These are phyloP conservation scores for Pleurotus pulmonarius DNA, from an alignment of 768 basidiomycete genomes.

Conservation along the genomic window DNA sequence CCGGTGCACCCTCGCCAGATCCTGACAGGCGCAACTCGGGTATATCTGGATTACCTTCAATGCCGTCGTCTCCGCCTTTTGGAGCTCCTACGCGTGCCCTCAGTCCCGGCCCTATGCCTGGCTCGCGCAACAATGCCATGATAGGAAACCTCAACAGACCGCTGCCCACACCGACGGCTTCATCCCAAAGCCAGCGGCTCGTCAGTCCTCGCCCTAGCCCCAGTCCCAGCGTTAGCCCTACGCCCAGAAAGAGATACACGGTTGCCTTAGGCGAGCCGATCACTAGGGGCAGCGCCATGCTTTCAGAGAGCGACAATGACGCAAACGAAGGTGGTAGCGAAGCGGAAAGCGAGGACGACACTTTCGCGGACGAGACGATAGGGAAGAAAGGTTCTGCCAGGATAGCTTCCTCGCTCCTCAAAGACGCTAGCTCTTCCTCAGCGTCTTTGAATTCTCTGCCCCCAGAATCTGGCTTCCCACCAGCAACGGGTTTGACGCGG, in stretches of 20 bases:
- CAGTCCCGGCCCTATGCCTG: slow-evolving; percentile 7
- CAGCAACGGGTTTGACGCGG: not conserved
- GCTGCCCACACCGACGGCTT: not conserved
- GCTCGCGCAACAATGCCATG: not conserved
- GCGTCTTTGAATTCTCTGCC: slow-evolving; percentile 2
- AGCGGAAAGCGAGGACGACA: slow-evolving; percentile 33
- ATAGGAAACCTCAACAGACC: not conserved
- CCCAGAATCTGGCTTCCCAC: not conserved
- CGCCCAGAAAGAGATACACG: slow-evolving; percentile 82
- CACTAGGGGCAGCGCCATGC: slow-evolving; percentile 32
- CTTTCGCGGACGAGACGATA: slow-evolving; percentile 56
- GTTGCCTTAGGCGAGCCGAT: slow-evolving; percentile 80
- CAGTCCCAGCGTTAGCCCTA: slow-evolving; percentile 60
- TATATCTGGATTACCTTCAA: slow-evolving; percentile 28
- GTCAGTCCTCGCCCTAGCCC: slow-evolving; percentile 4
- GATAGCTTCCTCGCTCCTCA: slow-evolving; percentile 14
- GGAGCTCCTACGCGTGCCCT: not conserved
- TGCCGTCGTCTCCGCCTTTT: not conserved
- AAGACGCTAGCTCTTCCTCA: slow-evolving; percentile 1
- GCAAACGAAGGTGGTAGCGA: slow-evolving; percentile 24
- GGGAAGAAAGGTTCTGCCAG: slow-evolving; percentile 47
- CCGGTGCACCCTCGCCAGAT: slow-evolving; percentile 48
- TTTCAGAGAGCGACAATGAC: slow-evolving; percentile 25
- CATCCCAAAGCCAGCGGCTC: not conserved
- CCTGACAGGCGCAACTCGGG: slow-evolving; percentile 36